These are phyloP conservation scores for Phytophthora ohioensis DNA, from an alignment of 352 stramenopile species.

Conservation along the genomic window DNA sequence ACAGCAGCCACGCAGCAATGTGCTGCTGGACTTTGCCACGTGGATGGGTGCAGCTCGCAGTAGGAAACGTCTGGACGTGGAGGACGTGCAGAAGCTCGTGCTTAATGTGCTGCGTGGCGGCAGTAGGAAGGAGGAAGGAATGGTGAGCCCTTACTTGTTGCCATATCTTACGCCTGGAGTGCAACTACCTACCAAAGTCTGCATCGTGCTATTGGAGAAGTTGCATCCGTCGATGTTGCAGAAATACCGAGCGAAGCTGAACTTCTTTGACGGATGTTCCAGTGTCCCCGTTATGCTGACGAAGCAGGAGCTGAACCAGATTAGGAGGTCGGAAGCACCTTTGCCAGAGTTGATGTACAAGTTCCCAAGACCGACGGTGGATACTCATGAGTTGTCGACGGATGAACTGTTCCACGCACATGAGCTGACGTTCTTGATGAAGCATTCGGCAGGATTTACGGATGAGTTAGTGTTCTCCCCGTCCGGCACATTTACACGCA, in stretches of 20 bases:
- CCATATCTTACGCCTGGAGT: constrained; percentile 55
- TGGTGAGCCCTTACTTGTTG: constrained; percentile 64
- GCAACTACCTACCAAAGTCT: constrained; percentile 67
- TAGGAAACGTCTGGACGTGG: constrained; percentile 59
- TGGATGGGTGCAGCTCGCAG: constrained; percentile 69
- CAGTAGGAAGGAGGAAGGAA: constrained; percentile 26
- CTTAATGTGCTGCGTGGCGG: constrained; percentile 49
- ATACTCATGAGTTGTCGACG: constrained; percentile 60
- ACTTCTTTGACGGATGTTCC: constrained; percentile 80
- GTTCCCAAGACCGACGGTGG: constrained; percentile 69
- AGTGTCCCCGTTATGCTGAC: constrained; percentile 72
- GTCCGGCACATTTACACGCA: constrained; percentile 66
- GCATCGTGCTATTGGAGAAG: constrained; percentile 72
- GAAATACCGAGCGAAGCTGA: constrained; percentile 67
- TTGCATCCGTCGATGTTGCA: constrained; percentile 79
- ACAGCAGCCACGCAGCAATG: constrained; percentile 65
- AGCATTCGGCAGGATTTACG: constrained; percentile 76
- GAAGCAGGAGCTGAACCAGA: constrained; percentile 56
- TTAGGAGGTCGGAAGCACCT: constrained; percentile 61
- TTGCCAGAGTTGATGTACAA: constrained; percentile 75
- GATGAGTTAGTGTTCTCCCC: constrained; percentile 80
- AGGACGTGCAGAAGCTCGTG: constrained; percentile 73
- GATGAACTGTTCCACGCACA: constrained; percentile 83
- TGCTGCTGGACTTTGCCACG: constrained; percentile 73
- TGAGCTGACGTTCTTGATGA: constrained; percentile 84